Percentiles rank a stretch among this genome's conserved stretches.
These are phyloP conservation scores for Suillus lakei DNA, from an alignment of 768 basidiomycete species.

Conservation along the genomic window DNA sequence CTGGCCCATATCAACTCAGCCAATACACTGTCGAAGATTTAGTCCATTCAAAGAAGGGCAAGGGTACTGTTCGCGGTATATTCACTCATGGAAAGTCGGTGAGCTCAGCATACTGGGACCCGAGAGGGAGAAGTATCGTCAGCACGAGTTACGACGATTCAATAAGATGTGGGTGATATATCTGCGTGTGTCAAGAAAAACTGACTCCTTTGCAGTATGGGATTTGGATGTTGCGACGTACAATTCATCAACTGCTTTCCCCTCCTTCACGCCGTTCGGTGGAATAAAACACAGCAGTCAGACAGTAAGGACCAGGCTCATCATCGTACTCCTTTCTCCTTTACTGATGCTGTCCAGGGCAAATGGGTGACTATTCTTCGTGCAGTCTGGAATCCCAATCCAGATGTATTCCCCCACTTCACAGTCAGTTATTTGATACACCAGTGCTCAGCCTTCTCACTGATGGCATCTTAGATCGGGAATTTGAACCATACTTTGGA, in stretches of 20 bases:
- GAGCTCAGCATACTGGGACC: constrained; percentile 88
- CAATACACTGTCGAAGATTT: constrained; percentile 53
- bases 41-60: constrained; percentile 54
- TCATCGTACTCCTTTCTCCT: background rate
- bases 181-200: background rate
- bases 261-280: constrained; percentile 65
- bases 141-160: constrained; percentile 88
- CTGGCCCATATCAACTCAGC: constrained; percentile 36
- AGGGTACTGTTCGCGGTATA: constrained; percentile 62
- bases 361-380: constrained; percentile 81
- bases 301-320: constrained; percentile 54
- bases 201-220: constrained; percentile 63
- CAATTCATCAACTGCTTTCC: constrained; percentile 51
- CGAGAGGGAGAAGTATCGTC: constrained; percentile 75
- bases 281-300: constrained; percentile 77
- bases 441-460: background rate
- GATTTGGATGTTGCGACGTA: constrained; percentile 62
- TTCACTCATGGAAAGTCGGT: constrained; percentile 77
- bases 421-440: constrained; percentile 52
- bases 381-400: constrained; percentile 80
- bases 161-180: constrained; percentile 58
- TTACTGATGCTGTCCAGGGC: constrained; percentile 50
- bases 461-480: constrained; percentile 53
- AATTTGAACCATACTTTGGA: constrained; percentile 82
- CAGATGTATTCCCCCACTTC: constrained; percentile 83